Base-by-base conservation (phyloP, 495 filamentous ascomycete species). In the Aspergillus baeticus region DNA sequence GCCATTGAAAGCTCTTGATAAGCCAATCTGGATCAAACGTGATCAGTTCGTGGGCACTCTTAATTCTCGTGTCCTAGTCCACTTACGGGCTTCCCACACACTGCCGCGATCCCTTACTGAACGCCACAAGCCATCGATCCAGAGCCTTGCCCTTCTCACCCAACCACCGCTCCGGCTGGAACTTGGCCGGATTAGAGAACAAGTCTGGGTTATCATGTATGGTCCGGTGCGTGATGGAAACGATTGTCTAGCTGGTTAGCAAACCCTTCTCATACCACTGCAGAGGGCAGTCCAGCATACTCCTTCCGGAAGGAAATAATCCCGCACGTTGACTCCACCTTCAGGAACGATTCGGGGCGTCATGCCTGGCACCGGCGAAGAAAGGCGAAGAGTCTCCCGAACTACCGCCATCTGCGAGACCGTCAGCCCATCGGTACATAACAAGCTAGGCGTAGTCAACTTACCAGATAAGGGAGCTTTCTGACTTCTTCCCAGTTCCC, bases 21-120 rank as follows among this genome's bases (percentile, higher is more conserved):
- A 14, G 38, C 51, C 10, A 54, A 1, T 7, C 51, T 45, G 29
- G 1, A 6, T 37, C 5, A n/a, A n/a, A n/a, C n/a, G 10, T 14
- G 11, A 2, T 22, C 4, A 43, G 18, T 23, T n/a, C 7, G 21
- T 43, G 13, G 41, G 3, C 5, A 13, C 20, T 1, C 3, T 41
- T 36, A 7, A 3, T 37, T 34, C 20, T 8, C 14, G 29, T 14
- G 3, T 5, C 37, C 20, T 37, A 13, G 18, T 35, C n/a, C 29
- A 51, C 50, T 26, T 42, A 53, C 50, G 18, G 15, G n/a, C 38
- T 22, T 29, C 50, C 51, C 20, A 54, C 33, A 22, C 51, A 54
- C 15, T 17, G 17, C 10, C 41, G 15, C 14, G 38, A 21, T 14
- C 51, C 51, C 11, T 26, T 33, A 15, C 51, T 45, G 23, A 54